Percentiles rank a stretch among this genome's conserved stretches.
These are phyloP conservation scores for Vitis riparia DNA, from an alignment of 164 flowering plant species.

Conservation along the genomic window DNA sequence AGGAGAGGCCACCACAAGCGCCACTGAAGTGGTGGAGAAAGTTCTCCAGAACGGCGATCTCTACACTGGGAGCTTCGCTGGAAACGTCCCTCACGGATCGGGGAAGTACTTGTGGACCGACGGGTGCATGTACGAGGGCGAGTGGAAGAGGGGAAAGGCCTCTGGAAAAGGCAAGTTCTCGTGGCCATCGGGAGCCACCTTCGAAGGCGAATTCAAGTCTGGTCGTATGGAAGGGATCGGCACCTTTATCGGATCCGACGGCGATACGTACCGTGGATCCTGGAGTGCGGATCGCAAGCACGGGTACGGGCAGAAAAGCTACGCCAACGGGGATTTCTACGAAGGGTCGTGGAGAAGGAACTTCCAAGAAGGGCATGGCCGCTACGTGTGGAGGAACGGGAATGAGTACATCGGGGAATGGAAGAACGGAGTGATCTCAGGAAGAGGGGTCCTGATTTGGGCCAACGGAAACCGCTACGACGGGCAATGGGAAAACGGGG, in stretches of 20 bases:
- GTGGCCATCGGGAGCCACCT: slow-evolving; percentile 92
- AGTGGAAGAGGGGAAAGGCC: slow-evolving; percentile 78
- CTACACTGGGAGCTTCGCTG: slow-evolving; percentile 61
- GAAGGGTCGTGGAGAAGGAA: slow-evolving; percentile 69
- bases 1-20: neutral
- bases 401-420: slow-evolving; percentile 79
- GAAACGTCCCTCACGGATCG: slow-evolving; percentile 61
- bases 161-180: slow-evolving; percentile 78
- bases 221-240: slow-evolving; percentile 89
- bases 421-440: slow-evolving; percentile 69
- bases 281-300: slow-evolving; percentile 73
- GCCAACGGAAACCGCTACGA: slow-evolving; percentile 67
- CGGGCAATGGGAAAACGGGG: slow-evolving; percentile 76
- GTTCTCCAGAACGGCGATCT: slow-evolving; percentile 80
- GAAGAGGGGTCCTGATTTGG: slow-evolving; percentile 67
- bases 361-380: slow-evolving; percentile 72
- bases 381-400: slow-evolving; percentile 78
- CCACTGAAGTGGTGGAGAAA: slow-evolving; percentile 41
- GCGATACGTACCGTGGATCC: slow-evolving; percentile 71
- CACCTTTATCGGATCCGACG: slow-evolving; percentile 74
- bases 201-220: slow-evolving; percentile 76
- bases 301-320: slow-evolving; percentile 69
- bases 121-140: slow-evolving; percentile 91
- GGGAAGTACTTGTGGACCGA: slow-evolving; percentile 87
- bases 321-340: slow-evolving; percentile 81